phyloP scores from a whole-genome alignment of 306 rosid species.

The Pueraria montana region DNA sequence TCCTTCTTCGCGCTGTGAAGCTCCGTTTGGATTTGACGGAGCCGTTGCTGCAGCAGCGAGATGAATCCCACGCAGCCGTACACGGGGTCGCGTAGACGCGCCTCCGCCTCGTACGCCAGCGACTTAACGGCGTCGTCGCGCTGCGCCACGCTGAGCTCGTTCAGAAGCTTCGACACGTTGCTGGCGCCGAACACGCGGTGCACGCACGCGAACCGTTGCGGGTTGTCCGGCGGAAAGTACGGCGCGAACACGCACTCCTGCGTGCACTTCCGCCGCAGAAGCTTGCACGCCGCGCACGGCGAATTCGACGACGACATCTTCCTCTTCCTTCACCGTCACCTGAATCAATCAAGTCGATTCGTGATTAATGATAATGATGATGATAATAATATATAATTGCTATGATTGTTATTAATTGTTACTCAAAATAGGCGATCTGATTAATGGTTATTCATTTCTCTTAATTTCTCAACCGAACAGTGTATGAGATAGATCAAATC shows the following conservation, averaged over 20 bases:
- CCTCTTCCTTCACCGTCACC: neutral
- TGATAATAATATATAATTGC: neutral
- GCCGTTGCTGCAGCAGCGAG: constrained; percentile 65
- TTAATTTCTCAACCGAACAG: neutral
- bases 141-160: constrained; percentile 60
- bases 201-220: constrained; percentile 65
- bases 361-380: neutral
- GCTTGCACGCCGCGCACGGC: constrained; percentile 88
- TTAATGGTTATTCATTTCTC: neutral
- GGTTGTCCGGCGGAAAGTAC: constrained; percentile 82
- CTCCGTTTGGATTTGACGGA: constrained; percentile 53
- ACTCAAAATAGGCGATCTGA: neutral
- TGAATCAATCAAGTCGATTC: neutral
- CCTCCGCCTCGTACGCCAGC: constrained; percentile 80
- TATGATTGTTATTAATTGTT: neutral
- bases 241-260: constrained; percentile 87
- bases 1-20: constrained; percentile 65
- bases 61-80: constrained; percentile 84
- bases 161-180: constrained; percentile 74
- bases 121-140: constrained; percentile 84
- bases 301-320: constrained; percentile 60
- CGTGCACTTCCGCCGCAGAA: constrained; percentile 74
- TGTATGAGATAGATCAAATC: neutral
- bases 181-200: constrained; percentile 88
- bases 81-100: constrained; percentile 72